Base-by-base conservation (phyloP, 768 basidiomycete species). In the Fibroporia radiculosa region DNA sequence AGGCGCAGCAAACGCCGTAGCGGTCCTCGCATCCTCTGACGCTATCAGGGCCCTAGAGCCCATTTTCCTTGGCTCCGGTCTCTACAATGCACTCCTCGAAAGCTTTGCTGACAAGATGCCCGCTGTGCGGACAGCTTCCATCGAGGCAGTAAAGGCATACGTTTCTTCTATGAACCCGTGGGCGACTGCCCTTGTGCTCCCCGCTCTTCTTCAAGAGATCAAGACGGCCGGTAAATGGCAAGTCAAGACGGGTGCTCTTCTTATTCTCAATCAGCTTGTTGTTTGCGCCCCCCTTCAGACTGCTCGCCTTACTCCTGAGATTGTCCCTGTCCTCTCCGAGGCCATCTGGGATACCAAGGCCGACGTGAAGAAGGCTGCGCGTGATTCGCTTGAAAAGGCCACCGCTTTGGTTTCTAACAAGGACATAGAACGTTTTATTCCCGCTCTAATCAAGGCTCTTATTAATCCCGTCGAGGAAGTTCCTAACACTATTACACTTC, bases 391-490 rank as follows among this genome's bases (percentile, higher is more conserved):
- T 61, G 89, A 89, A 57, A 93, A 93, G 75, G 84, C 92, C 53
- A 91, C 88, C 58, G 90, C 90, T 59, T 73, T 97, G 54, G 79
- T 96, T 54, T 92, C 92, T 56, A 97, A 97, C 84, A 97, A 96
- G 83, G 93, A 95, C 71, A 93, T 90, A 48, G 85, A 89, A 80
- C 82, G 81, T 69, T 96, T 87, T 73, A 91, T 98, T 76, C 91
- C 90, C 57, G 93, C 93, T 65, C 82, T 99, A 60, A 93, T 97
- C 68, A 92, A 95, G 67, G 85, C 91, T 65, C 75, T 98, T 62
- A 92, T 97, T 71, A 93, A 99, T 77, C 96, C 96, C 58, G 92
- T 96, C 53, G 95, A 99, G 74, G 96, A 99, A 81, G 93, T 97
- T 47, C 88, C 93, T 59, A 84, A 81, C 58, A 96, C 93, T 60